These are phyloP conservation scores for Glycine tomentella DNA, from an alignment of 306 rosid species.

Conservation along the genomic window DNA sequence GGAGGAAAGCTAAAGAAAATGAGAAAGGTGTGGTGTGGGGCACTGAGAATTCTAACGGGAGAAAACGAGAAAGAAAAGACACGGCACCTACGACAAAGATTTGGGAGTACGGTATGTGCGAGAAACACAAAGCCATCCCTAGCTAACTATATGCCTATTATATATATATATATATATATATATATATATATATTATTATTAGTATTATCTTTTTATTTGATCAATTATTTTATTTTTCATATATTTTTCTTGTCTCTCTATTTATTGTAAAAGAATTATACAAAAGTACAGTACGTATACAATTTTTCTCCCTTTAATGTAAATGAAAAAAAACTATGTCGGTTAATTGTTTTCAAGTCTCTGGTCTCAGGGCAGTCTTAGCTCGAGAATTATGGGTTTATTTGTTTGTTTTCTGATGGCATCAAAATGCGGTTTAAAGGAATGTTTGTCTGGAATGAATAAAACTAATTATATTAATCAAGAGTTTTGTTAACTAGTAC, in stretches of 20 bases:
- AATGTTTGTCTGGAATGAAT: conserved; percentile 43
- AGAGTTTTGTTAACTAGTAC: too few relatives aligned
- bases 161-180: too few relatives aligned
- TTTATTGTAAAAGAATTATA: too few relatives aligned
- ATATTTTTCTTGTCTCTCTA: too few relatives aligned
- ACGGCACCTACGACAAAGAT: conserved; percentile 63
- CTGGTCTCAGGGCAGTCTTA: conserved; percentile 44
- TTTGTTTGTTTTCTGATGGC: conserved; percentile 54
- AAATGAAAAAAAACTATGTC: not conserved
- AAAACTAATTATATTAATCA: too few relatives aligned
- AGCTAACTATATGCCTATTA: not conserved
- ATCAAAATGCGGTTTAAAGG: conserved; percentile 64
- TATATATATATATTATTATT: too few relatives aligned
- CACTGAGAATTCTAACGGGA: too few relatives aligned
- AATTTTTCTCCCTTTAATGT: not conserved
- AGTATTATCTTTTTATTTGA: too few relatives aligned
- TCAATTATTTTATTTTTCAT: too few relatives aligned
- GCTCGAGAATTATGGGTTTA: conserved; percentile 57
- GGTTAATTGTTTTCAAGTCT: not conserved
- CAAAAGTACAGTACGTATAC: too few relatives aligned
- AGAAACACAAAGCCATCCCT: conserved; percentile 18
- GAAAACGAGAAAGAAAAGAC: not conserved
- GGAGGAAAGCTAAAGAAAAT: conserved; percentile 33
- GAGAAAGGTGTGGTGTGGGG: conserved; percentile 1
- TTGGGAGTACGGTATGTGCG: conserved; percentile 46